A percentile compares a stretch with the other conserved stretches of the same genome.
phyloP scores from a whole-genome alignment of 2,329 filamentous ascomycete genomes.

The Neophaeococcomyces mojaviensis region DNA sequence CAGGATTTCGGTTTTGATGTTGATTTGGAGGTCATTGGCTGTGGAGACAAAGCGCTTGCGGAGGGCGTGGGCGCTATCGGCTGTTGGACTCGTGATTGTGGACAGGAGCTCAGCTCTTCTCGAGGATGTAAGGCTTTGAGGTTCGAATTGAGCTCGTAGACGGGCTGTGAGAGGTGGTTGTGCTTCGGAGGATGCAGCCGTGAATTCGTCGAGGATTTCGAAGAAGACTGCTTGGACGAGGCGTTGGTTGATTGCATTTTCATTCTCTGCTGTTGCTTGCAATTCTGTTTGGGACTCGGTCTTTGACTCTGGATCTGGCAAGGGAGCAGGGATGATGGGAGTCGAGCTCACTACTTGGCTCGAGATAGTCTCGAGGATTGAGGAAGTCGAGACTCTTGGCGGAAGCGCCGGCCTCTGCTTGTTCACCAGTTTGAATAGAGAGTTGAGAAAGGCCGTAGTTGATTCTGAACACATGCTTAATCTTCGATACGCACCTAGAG shows the following conservation, averaged over 20 bases:
- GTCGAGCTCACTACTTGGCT: slow-evolving; percentile 23
- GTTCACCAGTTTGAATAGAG: slow-evolving; percentile 50
- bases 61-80: slow-evolving; percentile 30
- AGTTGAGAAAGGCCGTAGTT: slow-evolving; percentile 49
- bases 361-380: slow-evolving; percentile 28
- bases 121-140: slow-evolving; percentile 33
- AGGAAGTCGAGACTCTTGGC: slow-evolving; percentile 48
- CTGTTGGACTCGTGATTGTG: slow-evolving; percentile 13
- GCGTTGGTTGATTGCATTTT: slow-evolving; percentile 45
- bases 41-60: slow-evolving; percentile 16
- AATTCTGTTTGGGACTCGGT: slow-evolving; percentile 39
- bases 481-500: slow-evolving; percentile 52
- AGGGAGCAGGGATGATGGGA: slow-evolving; percentile 23
- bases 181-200: neutral
- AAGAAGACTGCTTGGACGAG: slow-evolving; percentile 57
- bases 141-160: slow-evolving; percentile 52
- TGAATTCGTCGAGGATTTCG: slow-evolving; percentile 54
- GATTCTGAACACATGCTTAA: slow-evolving; percentile 48
- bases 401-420: slow-evolving; percentile 53
- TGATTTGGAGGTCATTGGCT: neutral
- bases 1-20: slow-evolving; percentile 5
- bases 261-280: slow-evolving; percentile 29
- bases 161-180: slow-evolving; percentile 28
- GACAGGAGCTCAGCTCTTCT: neutral
- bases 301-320: slow-evolving; percentile 54